phyloP scores from a whole-genome alignment of 2,329 filamentous ascomycete genomes.

The Sporothrix euskadiensis region DNA sequence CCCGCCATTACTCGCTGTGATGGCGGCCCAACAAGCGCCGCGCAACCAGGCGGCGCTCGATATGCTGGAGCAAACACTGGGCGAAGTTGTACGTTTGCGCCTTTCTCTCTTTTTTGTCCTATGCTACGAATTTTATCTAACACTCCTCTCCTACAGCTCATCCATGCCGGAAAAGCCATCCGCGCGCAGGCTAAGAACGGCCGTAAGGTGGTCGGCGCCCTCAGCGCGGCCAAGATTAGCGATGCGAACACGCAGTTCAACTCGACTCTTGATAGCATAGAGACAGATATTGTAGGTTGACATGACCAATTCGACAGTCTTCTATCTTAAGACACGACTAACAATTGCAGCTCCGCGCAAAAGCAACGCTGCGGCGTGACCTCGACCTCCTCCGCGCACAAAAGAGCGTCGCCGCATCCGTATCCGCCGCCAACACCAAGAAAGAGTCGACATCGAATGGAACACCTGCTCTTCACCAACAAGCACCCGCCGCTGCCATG shows the following conservation, averaged over 20 bases:
- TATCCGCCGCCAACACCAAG: constrained; percentile 21
- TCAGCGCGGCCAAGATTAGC: constrained; percentile 47
- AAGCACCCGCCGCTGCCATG: constrained; percentile 35
- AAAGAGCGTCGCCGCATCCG: constrained; percentile 35
- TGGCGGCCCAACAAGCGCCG: constrained; percentile 21
- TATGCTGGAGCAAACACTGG: constrained; percentile 54
- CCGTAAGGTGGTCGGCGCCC: constrained; percentile 41
- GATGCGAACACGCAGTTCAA: constrained; percentile 54
- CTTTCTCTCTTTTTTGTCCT: neutral
- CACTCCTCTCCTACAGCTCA: constrained; percentile 47
- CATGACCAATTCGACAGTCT: no score
- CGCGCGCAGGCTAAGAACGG: constrained; percentile 51
- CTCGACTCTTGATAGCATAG: constrained; percentile 56
- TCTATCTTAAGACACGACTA: neutral
- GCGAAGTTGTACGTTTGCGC: constrained; percentile 52
- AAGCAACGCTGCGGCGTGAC: constrained; percentile 57
- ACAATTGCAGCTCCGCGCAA: constrained; percentile 48
- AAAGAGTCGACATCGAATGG: constrained; percentile 20
- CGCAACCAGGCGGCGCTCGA: constrained; percentile 44
- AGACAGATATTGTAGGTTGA: constrained; percentile 56
- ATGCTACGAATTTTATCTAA: neutral
- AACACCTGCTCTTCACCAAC: constrained; percentile 31
- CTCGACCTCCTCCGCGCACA: constrained; percentile 46
- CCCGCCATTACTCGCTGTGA: constrained; percentile 14
- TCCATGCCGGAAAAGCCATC: constrained; percentile 60